Evolutionary conservation across 2,329 filamentous ascomycete genomes (phyloP), one percentile per base, ranked within the genome.

Genomic region (Neofusicoccum sp.): DNA sequence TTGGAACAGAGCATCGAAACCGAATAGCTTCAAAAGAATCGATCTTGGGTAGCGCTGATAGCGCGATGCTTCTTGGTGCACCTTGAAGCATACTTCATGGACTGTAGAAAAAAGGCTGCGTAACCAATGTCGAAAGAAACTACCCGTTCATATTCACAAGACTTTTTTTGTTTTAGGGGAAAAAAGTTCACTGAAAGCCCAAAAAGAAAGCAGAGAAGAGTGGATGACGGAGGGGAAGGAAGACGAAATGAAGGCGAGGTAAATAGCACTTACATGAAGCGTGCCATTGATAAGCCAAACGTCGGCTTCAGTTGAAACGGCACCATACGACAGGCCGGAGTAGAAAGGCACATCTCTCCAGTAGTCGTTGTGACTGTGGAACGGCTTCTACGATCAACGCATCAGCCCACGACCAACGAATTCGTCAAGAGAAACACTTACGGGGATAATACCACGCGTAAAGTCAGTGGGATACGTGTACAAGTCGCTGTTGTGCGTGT

Each of bases 331-430:
- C 33, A 89, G 71, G 11, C 82, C 85, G 38, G 75, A 74, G 64
- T 80, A 82, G 64, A 80, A 80, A 0, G 79, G 78, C 0, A 79
- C 68, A 43, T 75, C 71, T 30, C 79, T 73, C 79, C 79, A 80
- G 71, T 87, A 87, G 66, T 87, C 85, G 69, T 87, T 88, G 68
- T 85, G 81, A 33, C 78, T 82, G 69, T 85, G 82, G 54, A 84
- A 75, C 1, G 70, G 69, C 73, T 84, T 85, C 77, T 79, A 62
- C 24, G 12, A 33, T 20, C 53, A 24, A 34, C 3, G 2, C 4
- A 34, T 44, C 40, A 45, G 36, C 33, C 7, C 6, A 5, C 48
- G 26, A 38, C 4, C 16, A 26, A 12, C 44, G 7, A 40, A 26
- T 31, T 14, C 45, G 12, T 31, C 9, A 6, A 28, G 30, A 14